These are phyloP conservation scores for Grosmannia serpens DNA, from an alignment of 2,329 filamentous ascomycete species.

Conservation along the genomic window DNA sequence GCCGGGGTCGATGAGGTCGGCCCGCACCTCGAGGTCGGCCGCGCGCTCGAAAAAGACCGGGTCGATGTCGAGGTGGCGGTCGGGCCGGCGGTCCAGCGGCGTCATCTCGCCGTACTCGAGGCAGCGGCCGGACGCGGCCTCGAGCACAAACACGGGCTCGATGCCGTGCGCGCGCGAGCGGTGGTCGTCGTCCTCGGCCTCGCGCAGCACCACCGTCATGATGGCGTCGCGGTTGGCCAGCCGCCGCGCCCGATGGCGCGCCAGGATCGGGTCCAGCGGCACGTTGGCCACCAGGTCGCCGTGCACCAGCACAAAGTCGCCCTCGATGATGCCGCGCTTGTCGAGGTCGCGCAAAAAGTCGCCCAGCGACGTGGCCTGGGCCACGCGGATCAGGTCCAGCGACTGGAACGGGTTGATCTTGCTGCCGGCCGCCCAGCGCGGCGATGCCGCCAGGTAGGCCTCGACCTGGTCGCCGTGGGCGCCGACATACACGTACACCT, in stretches of 20 bases:
- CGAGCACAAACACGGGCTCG: slow-evolving; percentile 76
- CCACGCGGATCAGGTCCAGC: slow-evolving; percentile 74
- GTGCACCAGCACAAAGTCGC: slow-evolving; percentile 87
- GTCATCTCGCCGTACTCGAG: slow-evolving; percentile 91
- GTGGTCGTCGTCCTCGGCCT: slow-evolving; percentile 63
- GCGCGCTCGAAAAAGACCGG: slow-evolving; percentile 59
- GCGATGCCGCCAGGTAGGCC: slow-evolving; percentile 68
- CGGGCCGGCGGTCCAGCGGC: slow-evolving; percentile 42
- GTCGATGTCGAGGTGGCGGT: slow-evolving; percentile 61
- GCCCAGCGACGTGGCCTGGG: slow-evolving; percentile 73
- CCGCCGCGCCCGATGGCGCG: slow-evolving; percentile 68
- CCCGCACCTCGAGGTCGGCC: slow-evolving; percentile 66
- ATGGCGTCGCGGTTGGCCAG: slow-evolving; percentile 85
- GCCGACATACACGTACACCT: slow-evolving; percentile 86
- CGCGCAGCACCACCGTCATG: slow-evolving; percentile 88
- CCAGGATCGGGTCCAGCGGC: slow-evolving; percentile 66
- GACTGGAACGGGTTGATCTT: slow-evolving; percentile 57
- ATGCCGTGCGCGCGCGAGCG: slow-evolving; percentile 65
- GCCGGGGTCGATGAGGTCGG: slow-evolving; percentile 83
- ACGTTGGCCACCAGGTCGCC: slow-evolving; percentile 89
- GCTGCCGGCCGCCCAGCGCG: slow-evolving; percentile 51
- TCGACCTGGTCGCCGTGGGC: slow-evolving; percentile 81
- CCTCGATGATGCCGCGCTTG: slow-evolving; percentile 68
- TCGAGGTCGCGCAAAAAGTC: slow-evolving; percentile 94
- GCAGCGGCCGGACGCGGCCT: slow-evolving; percentile 67